A percentile compares a stretch with the other conserved stretches of the same genome.
Conservation (phyloP, 495 filamentous ascomycete species). For the Lasiosphaeria miniovina region DNA sequence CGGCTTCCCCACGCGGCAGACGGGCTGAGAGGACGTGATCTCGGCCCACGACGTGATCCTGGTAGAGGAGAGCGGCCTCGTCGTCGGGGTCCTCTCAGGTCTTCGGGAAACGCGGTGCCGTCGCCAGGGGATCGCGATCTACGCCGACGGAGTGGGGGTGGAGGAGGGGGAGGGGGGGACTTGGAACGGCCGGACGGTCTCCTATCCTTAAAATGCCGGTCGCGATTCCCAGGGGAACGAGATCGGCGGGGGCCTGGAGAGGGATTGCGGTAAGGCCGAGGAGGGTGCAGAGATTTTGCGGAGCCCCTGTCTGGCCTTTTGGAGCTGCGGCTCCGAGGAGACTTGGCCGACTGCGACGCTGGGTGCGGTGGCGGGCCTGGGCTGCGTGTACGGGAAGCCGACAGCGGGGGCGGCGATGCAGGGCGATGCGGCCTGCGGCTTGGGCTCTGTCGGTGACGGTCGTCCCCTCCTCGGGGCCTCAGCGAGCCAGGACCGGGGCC, state of each 20-base stretch:
- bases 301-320: slow-evolving; percentile 26
- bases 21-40: slow-evolving; percentile 32
- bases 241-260: slow-evolving; percentile 29
- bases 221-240: slow-evolving; percentile 31
- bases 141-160: slow-evolving; percentile 1
- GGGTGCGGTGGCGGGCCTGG: slow-evolving; percentile 28
- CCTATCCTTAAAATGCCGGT: slow-evolving; percentile 21
- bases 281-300: slow-evolving; percentile 20
- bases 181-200: slow-evolving; percentile 30
- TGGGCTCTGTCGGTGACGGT: slow-evolving; percentile 1
- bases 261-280: slow-evolving; percentile 20
- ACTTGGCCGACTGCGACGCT: slow-evolving; percentile 34
- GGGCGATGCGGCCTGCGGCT: slow-evolving; percentile 17
- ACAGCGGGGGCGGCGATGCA: slow-evolving; percentile 32
- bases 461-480: slow-evolving; percentile 25
- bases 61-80: slow-evolving; percentile 34
- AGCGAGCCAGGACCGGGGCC: slow-evolving; percentile 12
- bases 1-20: slow-evolving; percentile 26
- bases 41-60: slow-evolving; percentile 34
- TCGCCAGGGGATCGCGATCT: slow-evolving; percentile 24
- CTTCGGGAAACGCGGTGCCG: slow-evolving; percentile 2
- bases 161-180: slow-evolving; percentile 20
- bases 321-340: slow-evolving; percentile 34
- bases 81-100: slow-evolving; percentile 10
- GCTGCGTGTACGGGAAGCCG: slow-evolving; percentile 34